phyloP scores from a whole-genome alignment of 192 early-diverging fungal species.

The Coemansia sp. region DNA sequence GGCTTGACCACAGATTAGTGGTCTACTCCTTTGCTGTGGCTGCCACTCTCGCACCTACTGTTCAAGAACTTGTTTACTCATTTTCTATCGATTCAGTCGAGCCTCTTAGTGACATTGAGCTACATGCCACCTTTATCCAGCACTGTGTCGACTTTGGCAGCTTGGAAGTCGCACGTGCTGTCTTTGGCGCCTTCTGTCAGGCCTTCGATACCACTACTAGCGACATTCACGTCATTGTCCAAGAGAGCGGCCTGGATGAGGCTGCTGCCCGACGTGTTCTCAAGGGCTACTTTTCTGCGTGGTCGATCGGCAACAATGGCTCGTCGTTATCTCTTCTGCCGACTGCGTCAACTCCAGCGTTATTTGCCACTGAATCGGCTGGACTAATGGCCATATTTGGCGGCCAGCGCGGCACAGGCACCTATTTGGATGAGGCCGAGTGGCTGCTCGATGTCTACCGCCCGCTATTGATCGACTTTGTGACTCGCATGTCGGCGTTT shows the following conservation, averaged over 20 bases:
- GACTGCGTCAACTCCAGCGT: neutral
- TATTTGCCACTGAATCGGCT: neutral
- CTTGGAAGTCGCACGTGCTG: no score
- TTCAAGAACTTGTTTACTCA: neutral
- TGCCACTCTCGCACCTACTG: neutral
- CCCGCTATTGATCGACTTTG: slow-evolving; percentile 64
- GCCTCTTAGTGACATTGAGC: slow-evolving; percentile 11
- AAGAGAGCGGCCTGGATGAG: no score
- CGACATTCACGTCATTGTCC: no score
- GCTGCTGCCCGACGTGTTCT: slow-evolving; percentile 5
- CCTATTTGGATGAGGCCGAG: no score
- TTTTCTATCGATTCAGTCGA: neutral
- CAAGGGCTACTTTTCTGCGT: slow-evolving; percentile 26
- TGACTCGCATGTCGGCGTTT: slow-evolving; percentile 74
- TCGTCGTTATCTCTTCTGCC: neutral
- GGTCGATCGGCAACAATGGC: neutral
- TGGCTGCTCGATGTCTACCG: no score
- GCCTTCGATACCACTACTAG: no score
- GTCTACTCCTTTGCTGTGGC: neutral
- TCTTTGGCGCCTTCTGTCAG: no score
- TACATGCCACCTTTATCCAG: neutral
- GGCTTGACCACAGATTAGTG: neutral
- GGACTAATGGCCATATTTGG: no score
- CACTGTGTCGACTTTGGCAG: no score
- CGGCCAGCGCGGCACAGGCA: no score